Percentiles rank a stretch among this genome's conserved stretches.
Evolutionary conservation across 208 protist genomes (phyloP).

Genomic region (Leishmania braziliensis): DNA sequence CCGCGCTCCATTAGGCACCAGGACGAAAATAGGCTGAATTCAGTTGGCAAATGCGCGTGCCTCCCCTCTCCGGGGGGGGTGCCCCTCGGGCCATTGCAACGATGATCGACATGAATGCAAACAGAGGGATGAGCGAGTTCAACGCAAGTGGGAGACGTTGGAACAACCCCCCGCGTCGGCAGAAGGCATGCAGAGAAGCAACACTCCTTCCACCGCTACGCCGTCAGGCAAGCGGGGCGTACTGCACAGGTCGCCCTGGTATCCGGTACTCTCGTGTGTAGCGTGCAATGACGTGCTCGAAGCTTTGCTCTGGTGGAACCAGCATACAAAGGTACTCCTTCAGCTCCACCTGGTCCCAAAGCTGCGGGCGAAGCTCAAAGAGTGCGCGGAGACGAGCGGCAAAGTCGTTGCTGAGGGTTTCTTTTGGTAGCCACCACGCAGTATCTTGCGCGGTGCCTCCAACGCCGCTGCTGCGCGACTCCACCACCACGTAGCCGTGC

Average conservation of each 20-base stretch:
- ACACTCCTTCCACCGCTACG: background rate
- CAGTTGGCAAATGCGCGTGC: background rate
- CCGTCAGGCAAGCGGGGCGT: constrained; percentile 39
- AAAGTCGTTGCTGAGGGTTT: constrained; percentile 43
- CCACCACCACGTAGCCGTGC: constrained; percentile 38
- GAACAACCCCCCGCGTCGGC: background rate
- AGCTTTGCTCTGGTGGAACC: constrained; percentile 44
- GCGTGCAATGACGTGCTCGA: constrained; percentile 58
- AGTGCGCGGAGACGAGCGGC: constrained; percentile 42
- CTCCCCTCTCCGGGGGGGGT: too few species aligned
- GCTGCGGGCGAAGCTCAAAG: constrained; percentile 53
- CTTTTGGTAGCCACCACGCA: constrained; percentile 52
- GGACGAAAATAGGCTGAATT: background rate
- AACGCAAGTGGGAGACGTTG: background rate
- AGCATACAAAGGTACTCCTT: constrained; percentile 62
- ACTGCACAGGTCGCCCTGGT: constrained; percentile 62
- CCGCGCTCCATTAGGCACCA: background rate
- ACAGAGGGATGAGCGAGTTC: background rate
- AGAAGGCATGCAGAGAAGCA: background rate
- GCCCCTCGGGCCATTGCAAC: background rate
- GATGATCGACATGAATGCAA: background rate
- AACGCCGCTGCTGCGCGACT: constrained; percentile 4
- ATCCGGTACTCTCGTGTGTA: constrained; percentile 65
- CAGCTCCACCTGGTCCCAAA: constrained; percentile 48
- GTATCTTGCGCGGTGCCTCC: constrained; percentile 9